These are phyloP conservation scores for Prunella vulgaris DNA, from an alignment of 257 asterid genomes.

Conservation along the genomic window DNA sequence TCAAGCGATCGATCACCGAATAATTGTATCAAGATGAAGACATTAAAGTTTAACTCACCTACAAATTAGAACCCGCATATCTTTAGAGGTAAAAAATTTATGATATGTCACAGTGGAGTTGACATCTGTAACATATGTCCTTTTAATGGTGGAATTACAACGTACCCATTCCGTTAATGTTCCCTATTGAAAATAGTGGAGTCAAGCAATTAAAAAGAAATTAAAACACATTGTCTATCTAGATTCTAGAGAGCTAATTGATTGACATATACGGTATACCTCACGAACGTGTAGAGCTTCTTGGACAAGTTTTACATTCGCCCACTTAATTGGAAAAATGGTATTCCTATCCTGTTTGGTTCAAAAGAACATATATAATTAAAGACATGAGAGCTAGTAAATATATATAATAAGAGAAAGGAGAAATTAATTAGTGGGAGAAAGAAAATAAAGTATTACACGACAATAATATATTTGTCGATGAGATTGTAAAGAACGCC, in stretches of 20 bases:
- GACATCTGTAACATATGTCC: not conserved
- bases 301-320: slow-evolving; percentile 19
- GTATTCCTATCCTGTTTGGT: too few relatives aligned
- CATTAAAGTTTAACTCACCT: slow-evolving; percentile 9
- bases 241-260: not conserved
- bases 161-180: slow-evolving; percentile 25
- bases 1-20: too few relatives aligned
- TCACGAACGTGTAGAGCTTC: slow-evolving; percentile 18
- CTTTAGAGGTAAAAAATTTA: not conserved
- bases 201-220: not conserved
- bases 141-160: slow-evolving; percentile 17
- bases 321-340: too few relatives aligned
- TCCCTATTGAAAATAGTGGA: slow-evolving; percentile 4
- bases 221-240: not conserved
- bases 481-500: not conserved
- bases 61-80: slow-evolving; percentile 14
- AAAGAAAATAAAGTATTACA: slow-evolving; percentile 11
- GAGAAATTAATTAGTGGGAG: not conserved
- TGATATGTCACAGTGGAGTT: not conserved
- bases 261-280: not conserved
- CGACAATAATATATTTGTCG: too few relatives aligned
- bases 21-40: too few relatives aligned
- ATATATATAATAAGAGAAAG: not conserved
- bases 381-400: too few relatives aligned
- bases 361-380: too few relatives aligned